Evolutionary conservation across 1,139 yeast genomes (phyloP).

Genomic region (Saccharomyces hybrid): DNA sequence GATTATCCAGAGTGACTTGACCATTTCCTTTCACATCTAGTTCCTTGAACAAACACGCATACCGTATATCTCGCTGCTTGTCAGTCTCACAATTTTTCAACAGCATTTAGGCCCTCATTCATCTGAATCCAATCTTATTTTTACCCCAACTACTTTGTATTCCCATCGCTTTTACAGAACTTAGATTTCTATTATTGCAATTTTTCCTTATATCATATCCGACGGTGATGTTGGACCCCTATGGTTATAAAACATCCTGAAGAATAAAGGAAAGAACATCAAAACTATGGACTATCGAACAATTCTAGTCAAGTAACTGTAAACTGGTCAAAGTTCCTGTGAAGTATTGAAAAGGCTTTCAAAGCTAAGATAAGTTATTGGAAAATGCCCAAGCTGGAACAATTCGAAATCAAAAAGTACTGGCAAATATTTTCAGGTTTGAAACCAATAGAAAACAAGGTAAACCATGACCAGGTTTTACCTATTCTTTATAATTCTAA

Average conservation of each 20-base stretch:
- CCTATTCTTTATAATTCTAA: conserved; percentile 86
- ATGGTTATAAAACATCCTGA: background rate
- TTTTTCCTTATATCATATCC: background rate
- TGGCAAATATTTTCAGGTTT: conserved; percentile 95
- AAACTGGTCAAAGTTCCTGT: background rate
- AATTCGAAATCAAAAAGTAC: conserved; percentile 90
- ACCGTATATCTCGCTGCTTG: conserved; percentile 19
- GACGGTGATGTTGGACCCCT: background rate
- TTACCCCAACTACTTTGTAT: background rate
- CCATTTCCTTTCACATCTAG: conserved; percentile 52
- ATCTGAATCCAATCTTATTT: background rate
- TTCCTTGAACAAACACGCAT: conserved; percentile 33
- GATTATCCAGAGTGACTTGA: conserved; percentile 47
- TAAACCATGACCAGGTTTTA: conserved; percentile 78
- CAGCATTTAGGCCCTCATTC: conserved; percentile 10
- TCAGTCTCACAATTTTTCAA: conserved; percentile 9
- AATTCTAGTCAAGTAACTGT: background rate
- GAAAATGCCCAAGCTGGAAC: conserved; percentile 58
- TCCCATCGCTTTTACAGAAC: background rate
- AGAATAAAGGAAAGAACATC: background rate
- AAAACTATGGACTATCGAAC: background rate
- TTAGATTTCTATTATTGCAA: background rate
- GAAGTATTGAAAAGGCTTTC: background rate
- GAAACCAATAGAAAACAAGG: conserved; percentile 67
- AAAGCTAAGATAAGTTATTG: background rate